Evolutionary conservation across 345 rosid genomes (phyloP), one percentile per base, ranked within the genome.

Genomic region (Lagerstroemia speciosa): DNA sequence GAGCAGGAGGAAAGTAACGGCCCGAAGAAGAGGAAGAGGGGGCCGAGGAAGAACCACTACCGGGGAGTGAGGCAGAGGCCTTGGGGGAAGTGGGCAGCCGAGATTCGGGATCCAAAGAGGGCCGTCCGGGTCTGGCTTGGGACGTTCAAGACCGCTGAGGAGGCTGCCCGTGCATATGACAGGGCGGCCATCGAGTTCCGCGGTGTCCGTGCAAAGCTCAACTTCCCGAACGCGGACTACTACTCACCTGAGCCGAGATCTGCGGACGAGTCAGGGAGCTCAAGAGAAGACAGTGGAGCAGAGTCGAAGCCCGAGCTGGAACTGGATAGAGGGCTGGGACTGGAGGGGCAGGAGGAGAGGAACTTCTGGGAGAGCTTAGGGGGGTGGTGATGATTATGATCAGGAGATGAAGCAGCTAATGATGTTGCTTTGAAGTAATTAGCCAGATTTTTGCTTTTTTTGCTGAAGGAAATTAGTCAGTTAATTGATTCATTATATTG

Each of bases 61-160:
- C 84, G 99, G 72, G 99, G 99, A 55, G 99, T 91, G 67, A 88
- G 99, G 75, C 99, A 91, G 76, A 78, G 97, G 83, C 99, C 99
- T 2, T 94, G 96, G 97, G 97, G 99, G 0, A 94, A 91, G 68
- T 94, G 94, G 85, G 97, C 97, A 2, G 92, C 99, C 10, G 99
- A 94, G 87, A 94, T 94, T 37, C 82, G 99, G 10, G 99, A 94
- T 71, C 99, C 99, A 0, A 75, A 80, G 67, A 77, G 89, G 74
- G 96, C 96, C 1, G 71, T 74, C 0, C 74, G 99, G 53, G 99
- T 94, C 3, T 94, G 99, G 99, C 87, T 94, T 0, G 99, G 99
- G 24, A 94, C 99, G 1, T 94, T 94, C 67, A 85, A 50, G 73
- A 89, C 95, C 0, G 95, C 89, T 1, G 98, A 89, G 76, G 97